Evolutionary conservation across 2,329 filamentous ascomycete species (phyloP), one percentile per base, ranked within the genome.

Genomic region (Knoxdaviesia capensis): DNA sequence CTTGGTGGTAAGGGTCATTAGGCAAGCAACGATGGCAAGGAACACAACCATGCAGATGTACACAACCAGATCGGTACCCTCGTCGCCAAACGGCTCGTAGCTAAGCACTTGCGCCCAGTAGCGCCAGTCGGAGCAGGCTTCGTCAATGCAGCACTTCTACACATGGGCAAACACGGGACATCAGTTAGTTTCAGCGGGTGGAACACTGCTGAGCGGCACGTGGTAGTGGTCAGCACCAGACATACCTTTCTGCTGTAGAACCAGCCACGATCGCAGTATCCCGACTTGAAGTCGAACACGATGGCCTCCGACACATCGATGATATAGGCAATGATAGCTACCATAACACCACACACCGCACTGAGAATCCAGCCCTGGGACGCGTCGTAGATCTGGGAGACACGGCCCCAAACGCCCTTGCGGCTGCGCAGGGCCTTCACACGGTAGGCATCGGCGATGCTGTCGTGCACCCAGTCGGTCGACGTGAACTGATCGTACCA

Each of bases 401-500:
- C 50, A 39, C 81, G 77, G n/a, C 88, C 88, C 55, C 79, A 77
- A 46, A 94, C 70, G 59, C 88, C 90, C 56, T 80, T 92, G 40
- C 86, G 71, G 51, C 71, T 77, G 40, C 85, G 75, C 35, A 98
- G 68, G 42, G 77, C 77, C 56, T 92, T 90, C 40, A 92, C 76
- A 30, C 90, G 81, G 52, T 86, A 84, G 7, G 87, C 85, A 59
- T 96, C 90, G 52, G 86, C 84, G 50, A 98, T 94, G 56, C 81
- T 87, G 59, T 98, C 90, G 56, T 94, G 88, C 1, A 98, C 87
- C 90, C 90, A 98, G 58, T 98, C 88, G 43, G 85, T 94, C 6
- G 84, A 93, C 5, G 86, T 94, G 54, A 94, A 94, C 59, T 98
- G 90, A 63, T 98, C 90, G 60, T 96, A 96, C 90, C 90, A 96